A percentile compares a stretch with the other conserved stretches of the same genome.
These are phyloP conservation scores for Linderniella brevidens DNA, from an alignment of 257 asterid species.

Conservation along the genomic window DNA sequence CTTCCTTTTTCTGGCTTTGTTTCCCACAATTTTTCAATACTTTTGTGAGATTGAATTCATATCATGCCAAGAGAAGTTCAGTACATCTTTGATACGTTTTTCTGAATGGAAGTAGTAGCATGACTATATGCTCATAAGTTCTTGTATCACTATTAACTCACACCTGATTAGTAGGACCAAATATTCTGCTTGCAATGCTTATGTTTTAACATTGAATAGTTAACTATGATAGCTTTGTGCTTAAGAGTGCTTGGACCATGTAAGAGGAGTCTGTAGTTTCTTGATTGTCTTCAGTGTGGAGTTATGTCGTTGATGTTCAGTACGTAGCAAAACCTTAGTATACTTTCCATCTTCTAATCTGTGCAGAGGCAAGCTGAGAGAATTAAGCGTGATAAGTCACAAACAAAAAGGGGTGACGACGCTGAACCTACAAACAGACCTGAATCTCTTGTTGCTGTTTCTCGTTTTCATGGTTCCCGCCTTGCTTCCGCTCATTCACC, in stretches of 20 bases:
- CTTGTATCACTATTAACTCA: too few species aligned
- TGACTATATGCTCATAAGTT: too few species aligned
- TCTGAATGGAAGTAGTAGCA: too few species aligned
- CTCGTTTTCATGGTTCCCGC: slow-evolving; percentile 82
- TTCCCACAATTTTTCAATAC: neutral
- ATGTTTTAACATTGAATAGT: too few species aligned
- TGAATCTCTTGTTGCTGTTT: slow-evolving; percentile 66
- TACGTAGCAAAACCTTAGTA: neutral
- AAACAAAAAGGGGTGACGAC: slow-evolving; percentile 76
- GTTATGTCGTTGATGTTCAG: neutral
- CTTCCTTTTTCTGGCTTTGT: neutral
- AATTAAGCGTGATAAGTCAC: slow-evolving; percentile 64
- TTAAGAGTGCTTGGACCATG: too few species aligned
- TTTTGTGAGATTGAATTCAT: neutral
- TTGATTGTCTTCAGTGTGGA: too few species aligned
- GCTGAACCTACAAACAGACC: slow-evolving; percentile 56
- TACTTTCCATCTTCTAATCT: slow-evolving; percentile 8
- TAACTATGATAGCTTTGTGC: too few species aligned
- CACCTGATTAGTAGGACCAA: too few species aligned
- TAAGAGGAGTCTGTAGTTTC: too few species aligned
- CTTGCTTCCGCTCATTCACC: slow-evolving; percentile 85
- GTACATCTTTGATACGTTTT: too few species aligned
- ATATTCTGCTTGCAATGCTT: too few species aligned
- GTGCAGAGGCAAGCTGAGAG: slow-evolving; percentile 84
- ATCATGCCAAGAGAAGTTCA: too few species aligned